Base-by-base conservation (phyloP, 2,329 filamentous ascomycete species). In the Diaporthe citri region DNA sequence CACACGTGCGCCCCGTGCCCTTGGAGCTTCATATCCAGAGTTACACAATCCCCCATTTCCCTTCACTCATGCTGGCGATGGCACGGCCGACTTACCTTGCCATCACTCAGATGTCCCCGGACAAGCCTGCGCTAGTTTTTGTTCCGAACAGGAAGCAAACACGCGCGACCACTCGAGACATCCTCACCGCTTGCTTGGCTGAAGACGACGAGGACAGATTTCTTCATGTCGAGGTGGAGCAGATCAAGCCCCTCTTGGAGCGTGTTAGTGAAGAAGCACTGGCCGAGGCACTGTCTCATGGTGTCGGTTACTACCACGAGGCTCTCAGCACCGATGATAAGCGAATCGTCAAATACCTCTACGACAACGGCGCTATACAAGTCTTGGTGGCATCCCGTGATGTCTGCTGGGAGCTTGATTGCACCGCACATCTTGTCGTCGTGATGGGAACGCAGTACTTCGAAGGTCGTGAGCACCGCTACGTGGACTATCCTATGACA, bases 401-500 rank as follows among this genome's bases (percentile, higher is more conserved):
- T 84, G 95, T 97, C 67, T 98, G 96, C 85, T 99, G 97, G 96
- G 96, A 98, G 84, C 87, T 99, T 71, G 92, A 97, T 77, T 93
- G 92, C 81, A 95, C 91, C 1, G 96, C 96, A 5, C 96, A 98
- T 82, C 88, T 99, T 20, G 96, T 98, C 20, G 90, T 99, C 64
- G 93, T 99, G 43, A 98, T 99, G 96, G 96, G 96, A 22, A 99
- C 97, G 1, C 97, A 99, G 81, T 98, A 96, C 85, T 99, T 96
- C 78, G 97, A 99, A 80, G 97, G 97, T 9, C 93, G 95, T 69
- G 96, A 99, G 84, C 97, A 99, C 83, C 93, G 97, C 76, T 99
- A 99, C 83, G 92, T 98, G 71, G 97, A 99, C 84, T 99, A 99
- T 80, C 94, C 95, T 5, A 91, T 98, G 78, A 96, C 94, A 80